Percentiles rank a stretch among this genome's conserved stretches.
These are phyloP conservation scores for Aspergillus taichungensis DNA, from an alignment of 495 filamentous ascomycete genomes.

Conservation along the genomic window DNA sequence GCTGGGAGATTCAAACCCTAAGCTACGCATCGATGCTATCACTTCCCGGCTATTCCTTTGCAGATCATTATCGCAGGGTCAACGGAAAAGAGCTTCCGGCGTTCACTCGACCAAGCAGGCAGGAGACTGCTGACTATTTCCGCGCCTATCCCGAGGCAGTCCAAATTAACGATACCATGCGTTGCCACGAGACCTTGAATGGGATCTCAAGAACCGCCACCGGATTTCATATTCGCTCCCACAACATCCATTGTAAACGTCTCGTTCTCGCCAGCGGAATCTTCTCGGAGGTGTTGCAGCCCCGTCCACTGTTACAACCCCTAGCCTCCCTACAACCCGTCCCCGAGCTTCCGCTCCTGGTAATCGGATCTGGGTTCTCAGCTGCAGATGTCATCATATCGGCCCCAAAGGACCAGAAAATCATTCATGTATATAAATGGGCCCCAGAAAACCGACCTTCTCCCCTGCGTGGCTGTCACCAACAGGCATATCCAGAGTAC, in stretches of 20 bases:
- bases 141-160: constrained; percentile 46
- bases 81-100: constrained; percentile 39
- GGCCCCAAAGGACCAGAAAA: constrained; percentile 38
- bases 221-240: constrained; percentile 47
- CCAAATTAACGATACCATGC: constrained; percentile 44
- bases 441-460: constrained; percentile 46
- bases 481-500: constrained; percentile 60
- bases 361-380: constrained; percentile 58
- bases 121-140: constrained; percentile 52
- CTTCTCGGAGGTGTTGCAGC: constrained; percentile 48
- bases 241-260: constrained; percentile 48
- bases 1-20: constrained; percentile 49
- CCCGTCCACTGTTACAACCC: constrained; percentile 40
- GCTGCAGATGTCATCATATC: constrained; percentile 57
- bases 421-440: constrained; percentile 59
- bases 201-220: constrained; percentile 34
- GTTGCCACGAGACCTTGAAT: constrained; percentile 31
- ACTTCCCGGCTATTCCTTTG: constrained; percentile 54
- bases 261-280: constrained; percentile 58
- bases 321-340: constrained; percentile 20
- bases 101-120: constrained; percentile 49
- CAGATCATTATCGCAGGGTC: constrained; percentile 38
- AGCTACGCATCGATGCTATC: constrained; percentile 63
- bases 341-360: constrained; percentile 34
- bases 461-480: constrained; percentile 53